phyloP scores from a whole-genome alignment of 257 asterid species.

The Solanum corneliomulleri region DNA sequence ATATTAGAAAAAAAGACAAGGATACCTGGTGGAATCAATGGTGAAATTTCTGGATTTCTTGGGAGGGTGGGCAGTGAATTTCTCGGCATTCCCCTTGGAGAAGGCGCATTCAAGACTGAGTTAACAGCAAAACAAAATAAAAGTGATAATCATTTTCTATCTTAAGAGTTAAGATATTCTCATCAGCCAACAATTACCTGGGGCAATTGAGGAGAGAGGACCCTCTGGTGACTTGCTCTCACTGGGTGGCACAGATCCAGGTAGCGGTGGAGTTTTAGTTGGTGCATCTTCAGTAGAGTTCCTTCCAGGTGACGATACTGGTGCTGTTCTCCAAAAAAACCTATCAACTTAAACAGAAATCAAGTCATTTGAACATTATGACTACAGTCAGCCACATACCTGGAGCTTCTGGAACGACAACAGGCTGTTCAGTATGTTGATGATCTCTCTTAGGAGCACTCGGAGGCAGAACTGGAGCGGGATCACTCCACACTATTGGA shows the following conservation, averaged over 20 bases:
- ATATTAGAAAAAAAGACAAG: not conserved
- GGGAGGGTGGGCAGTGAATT: constrained; percentile 21
- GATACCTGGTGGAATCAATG: constrained; percentile 37
- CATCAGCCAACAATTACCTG: not conserved
- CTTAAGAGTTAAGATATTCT: not conserved
- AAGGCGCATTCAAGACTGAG: constrained; percentile 21
- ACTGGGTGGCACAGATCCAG: constrained; percentile 31
- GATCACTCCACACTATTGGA: constrained; percentile 2
- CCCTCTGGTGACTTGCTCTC: constrained; percentile 27
- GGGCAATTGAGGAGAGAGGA: not conserved
- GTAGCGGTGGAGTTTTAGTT: constrained; percentile 16
- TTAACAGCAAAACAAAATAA: not conserved
- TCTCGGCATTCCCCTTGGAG: constrained; percentile 16
- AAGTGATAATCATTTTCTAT: not conserved
- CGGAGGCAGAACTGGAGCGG: constrained; percentile 33
- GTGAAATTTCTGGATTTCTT: constrained; percentile 22
- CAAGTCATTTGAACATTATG: not conserved
- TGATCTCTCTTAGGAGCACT: constrained; percentile 17
- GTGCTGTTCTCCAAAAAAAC: constrained; percentile 31
- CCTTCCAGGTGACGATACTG: constrained; percentile 32
- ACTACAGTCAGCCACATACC: constrained; percentile 29
- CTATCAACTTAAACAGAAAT: constrained; percentile 8
- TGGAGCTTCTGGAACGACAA: constrained; percentile 31
- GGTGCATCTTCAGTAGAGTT: constrained; percentile 30
- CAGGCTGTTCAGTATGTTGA: constrained; percentile 18